Conservation (phyloP, 768 basidiomycete genomes). For the Amanita rimosa region DNA sequence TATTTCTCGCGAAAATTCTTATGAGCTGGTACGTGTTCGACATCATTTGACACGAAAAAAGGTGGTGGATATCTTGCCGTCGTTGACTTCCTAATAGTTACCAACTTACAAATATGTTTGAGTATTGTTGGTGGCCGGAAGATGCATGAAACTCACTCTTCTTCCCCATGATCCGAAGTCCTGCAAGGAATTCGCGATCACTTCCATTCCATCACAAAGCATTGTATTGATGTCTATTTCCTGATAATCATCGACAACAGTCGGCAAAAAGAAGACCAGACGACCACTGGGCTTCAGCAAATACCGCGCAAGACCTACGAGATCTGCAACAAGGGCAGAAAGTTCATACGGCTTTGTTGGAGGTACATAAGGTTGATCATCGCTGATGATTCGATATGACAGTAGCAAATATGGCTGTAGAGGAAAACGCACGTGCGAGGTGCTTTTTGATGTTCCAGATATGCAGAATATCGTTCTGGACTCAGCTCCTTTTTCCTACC, state of each 20-base stretch:
- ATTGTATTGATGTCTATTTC: slow-evolving; percentile 74
- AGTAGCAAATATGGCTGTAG: not conserved
- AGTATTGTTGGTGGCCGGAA: not conserved
- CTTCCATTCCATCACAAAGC: slow-evolving; percentile 78
- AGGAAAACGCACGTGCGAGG: slow-evolving; percentile 31
- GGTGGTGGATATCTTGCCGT: slow-evolving; percentile 36
- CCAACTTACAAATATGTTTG: slow-evolving; percentile 43
- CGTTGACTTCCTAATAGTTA: slow-evolving; percentile 76
- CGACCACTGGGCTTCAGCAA: slow-evolving; percentile 78
- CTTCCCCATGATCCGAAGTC: slow-evolving; percentile 94
- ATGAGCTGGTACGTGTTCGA: slow-evolving; percentile 64
- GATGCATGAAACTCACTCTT: slow-evolving; percentile 41
- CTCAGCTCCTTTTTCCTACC: slow-evolving; percentile 50
- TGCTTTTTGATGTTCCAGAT: slow-evolving; percentile 23
- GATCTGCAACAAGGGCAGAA: slow-evolving; percentile 68
- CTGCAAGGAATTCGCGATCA: slow-evolving; percentile 84
- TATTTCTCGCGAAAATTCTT: slow-evolving; percentile 84
- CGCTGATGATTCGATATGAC: slow-evolving; percentile 7
- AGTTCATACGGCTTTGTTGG: slow-evolving; percentile 91
- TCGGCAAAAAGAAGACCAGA: slow-evolving; percentile 92
- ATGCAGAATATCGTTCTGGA: slow-evolving; percentile 23
- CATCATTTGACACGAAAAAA: slow-evolving; percentile 30
- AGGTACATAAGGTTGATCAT: slow-evolving; percentile 69
- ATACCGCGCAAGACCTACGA: slow-evolving; percentile 73
- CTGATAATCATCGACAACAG: slow-evolving; percentile 84